Evolutionary conservation across 305 asterid genomes (phyloP), one percentile per base, ranked within the genome.

Genomic region (Fraxinus nigra): DNA sequence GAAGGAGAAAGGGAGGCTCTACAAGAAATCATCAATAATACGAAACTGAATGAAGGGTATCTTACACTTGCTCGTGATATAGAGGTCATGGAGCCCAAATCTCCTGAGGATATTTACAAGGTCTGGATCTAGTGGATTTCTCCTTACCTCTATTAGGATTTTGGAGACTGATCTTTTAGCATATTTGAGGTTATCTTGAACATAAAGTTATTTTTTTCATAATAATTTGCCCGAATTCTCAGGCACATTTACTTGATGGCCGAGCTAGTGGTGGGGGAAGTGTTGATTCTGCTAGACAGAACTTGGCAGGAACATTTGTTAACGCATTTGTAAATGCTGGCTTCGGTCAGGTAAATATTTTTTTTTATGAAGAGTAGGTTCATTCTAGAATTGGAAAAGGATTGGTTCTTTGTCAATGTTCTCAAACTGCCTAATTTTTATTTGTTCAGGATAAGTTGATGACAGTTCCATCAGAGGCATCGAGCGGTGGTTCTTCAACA

Each of bases 291-390:
- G 99, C 99, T 76, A 88, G 97, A 84, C 98, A 97, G 88, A 97
- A 97, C 84, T 89, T 97, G 93, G 99, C 99, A 70, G 97, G 97
- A 16, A 97, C 99, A 63, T 97, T 95, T 88, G 99, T 97, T 48
- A 97, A 97, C 82, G 99, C 99, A 46, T 97, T 97, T 83, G 99
- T 97, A 30, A 97, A 97, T 90, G 99, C 99, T 76, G 99, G 98
- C 67, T 97, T 95, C 82, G 95, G 99, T 74, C 99, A 95, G 98
- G 99, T 97, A 77, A 85, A 51, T 24, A 87, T 56, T 40, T 13
- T 48, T 48, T 48, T 46, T 54, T n/a, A 37, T 20, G 11, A 59
- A 54, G 48, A 56, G 32, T 20, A 9, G n/a, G 16, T 65, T 69
- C 73, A 67, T 81, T 67, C 56, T 75, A 30, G 48, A n/a, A 65